Evolutionary conservation across 1,284 basidiomycete genomes (phyloP).

Genomic region (Trametes versicolor): DNA sequence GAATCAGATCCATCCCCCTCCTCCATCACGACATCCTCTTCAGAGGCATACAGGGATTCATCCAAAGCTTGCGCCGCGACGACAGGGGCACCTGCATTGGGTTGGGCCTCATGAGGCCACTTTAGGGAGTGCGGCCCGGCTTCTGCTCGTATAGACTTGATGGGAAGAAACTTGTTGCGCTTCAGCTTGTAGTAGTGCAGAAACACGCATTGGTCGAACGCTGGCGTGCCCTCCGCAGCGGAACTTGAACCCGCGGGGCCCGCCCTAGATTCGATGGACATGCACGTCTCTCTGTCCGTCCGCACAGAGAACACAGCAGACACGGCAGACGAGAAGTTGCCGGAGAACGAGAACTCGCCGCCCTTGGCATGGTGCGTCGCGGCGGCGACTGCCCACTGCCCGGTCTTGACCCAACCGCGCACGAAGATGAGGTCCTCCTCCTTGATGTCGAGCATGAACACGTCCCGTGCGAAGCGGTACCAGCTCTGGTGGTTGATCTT

Average conservation of each 20-base stretch:
- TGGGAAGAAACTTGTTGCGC: no score
- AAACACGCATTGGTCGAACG: constrained; percentile 23
- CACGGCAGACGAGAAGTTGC: constrained; percentile 13
- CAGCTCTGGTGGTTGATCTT: constrained; percentile 29
- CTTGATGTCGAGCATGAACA: constrained; percentile 24
- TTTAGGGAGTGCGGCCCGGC: no score
- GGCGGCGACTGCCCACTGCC: constrained; percentile 38
- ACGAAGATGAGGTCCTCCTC: constrained; percentile 36
- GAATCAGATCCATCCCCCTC: no score
- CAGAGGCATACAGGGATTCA: no score
- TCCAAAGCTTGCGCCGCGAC: no score
- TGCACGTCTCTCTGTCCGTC: not conserved
- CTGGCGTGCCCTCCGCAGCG: not conserved
- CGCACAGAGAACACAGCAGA: constrained; percentile 25
- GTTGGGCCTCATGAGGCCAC: no score
- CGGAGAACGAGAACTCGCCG: constrained; percentile 32
- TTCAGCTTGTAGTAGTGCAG: constrained; percentile 22
- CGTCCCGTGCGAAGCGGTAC: constrained; percentile 29
- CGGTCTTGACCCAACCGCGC: constrained; percentile 35
- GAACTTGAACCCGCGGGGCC: constrained; percentile 7
- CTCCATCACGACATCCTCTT: no score
- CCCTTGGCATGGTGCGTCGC: constrained; percentile 24
- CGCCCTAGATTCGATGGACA: constrained; percentile 15
- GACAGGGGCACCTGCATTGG: no score
- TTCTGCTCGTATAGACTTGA: no score